Base-by-base conservation (phyloP, 192 early-diverging fungal species). In the Podila clonocystis region DNA sequence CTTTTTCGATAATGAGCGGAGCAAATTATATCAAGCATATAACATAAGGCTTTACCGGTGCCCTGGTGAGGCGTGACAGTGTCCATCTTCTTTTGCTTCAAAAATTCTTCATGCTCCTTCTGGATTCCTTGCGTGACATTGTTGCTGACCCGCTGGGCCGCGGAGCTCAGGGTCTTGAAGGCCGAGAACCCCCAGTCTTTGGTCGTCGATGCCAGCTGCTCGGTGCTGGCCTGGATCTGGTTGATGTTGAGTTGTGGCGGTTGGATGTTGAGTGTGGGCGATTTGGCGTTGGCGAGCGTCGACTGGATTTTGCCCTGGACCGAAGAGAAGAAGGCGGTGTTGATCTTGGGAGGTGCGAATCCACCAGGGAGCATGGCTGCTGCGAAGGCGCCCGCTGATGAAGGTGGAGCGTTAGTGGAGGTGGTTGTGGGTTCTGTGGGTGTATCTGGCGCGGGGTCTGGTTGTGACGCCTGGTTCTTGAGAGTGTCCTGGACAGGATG, bases 1-100 rank as follows among this genome's bases (percentile, higher is more conserved):
- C 11, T 26, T 11, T 12, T 20, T 20, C 29, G 62, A 15, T 48
- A 8, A 41, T 50, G 34, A 61, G 13, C 61, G 31, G 13, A 41
- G 55, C 11, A 9, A 29, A 9, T 68, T 55, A 50, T 29, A 29
- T 50, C 7, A n/a, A 13, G 38, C 62, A 36, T 22, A 30, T 28
- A 61, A 57, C 38, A 41, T 19, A 61, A 58, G 48, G 50, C 4
- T 22, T 26, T 71, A 85, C 84, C 76, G 62, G 77, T 85, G 65
- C 83, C 83, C 69, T 79, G 61, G 58, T 69, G 74, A 30, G 86
- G 73, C 41, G 55, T 68, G 20, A 64, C 76, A 63, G 70, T 70
- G n/a, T 83, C 82, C 26, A 79, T 62, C 36, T 73, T 85, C 33
- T 86, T 85, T 36, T 87, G 73, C 36, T 74, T 84, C n/a, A 88